Evolutionary conservation across 257 asterid genomes (phyloP).

Genomic region (Salvia hispanica): DNA sequence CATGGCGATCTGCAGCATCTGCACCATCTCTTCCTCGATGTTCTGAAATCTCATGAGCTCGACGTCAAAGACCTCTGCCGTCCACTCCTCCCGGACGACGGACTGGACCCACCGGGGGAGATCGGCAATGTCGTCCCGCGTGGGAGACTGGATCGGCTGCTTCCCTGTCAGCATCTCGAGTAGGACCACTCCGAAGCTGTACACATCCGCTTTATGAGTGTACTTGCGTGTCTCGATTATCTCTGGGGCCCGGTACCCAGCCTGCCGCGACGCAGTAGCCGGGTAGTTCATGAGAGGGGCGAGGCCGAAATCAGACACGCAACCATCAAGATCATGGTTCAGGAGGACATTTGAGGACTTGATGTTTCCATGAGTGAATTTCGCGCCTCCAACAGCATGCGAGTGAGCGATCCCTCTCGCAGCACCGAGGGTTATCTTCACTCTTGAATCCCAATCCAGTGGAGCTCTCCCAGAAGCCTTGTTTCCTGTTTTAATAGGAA

Average conservation of each 20-base stretch:
- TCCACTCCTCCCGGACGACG: constrained; percentile 97
- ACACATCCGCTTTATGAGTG: constrained; percentile 81
- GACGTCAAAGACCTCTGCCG: constrained; percentile 89
- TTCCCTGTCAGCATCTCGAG: constrained; percentile 95
- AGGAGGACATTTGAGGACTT: constrained; percentile 83
- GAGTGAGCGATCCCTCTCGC: constrained; percentile 80
- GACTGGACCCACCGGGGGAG: constrained; percentile 98
- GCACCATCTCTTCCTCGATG: constrained; percentile 94
- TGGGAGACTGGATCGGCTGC: constrained; percentile 73
- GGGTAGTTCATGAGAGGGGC: constrained; percentile 87
- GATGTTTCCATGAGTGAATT: constrained; percentile 79
- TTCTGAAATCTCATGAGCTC: constrained; percentile 76
- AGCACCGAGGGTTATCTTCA: constrained; percentile 77
- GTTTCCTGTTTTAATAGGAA: constrained; percentile 45
- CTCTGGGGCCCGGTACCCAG: constrained; percentile 90
- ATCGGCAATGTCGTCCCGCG: constrained; percentile 74
- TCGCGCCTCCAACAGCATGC: constrained; percentile 74
- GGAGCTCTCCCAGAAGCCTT: constrained; percentile 58
- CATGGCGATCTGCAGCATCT: constrained; percentile 94
- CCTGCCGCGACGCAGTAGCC: constrained; percentile 60
- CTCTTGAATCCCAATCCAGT: constrained; percentile 82
- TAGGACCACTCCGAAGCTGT: constrained; percentile 85
- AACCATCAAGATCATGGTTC: constrained; percentile 64
- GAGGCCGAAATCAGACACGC: constrained; percentile 79
- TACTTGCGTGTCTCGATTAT: constrained; percentile 68